A percentile compares a stretch with the other conserved stretches of the same genome.
Conservation (phyloP, 129 eudicot species). For the Lactuca sativa region DNA sequence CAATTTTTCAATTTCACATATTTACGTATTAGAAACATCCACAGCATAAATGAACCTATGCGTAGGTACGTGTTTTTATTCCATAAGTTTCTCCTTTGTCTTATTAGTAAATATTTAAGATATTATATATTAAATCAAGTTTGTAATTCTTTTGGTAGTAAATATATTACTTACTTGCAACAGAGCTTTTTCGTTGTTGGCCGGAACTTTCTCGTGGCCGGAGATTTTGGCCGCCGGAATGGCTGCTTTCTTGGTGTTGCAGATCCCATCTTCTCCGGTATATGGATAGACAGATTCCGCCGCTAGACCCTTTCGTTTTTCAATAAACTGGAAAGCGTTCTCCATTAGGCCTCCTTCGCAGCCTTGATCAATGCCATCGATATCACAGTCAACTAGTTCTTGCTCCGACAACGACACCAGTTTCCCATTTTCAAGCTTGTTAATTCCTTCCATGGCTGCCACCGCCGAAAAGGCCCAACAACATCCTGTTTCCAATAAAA, state of each 20-base stretch:
- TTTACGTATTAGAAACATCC: background rate
- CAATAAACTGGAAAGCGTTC: constrained; percentile 37
- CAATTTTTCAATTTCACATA: background rate
- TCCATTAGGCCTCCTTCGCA: constrained; percentile 45
- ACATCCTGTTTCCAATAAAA: constrained; percentile 29
- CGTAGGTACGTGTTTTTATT: background rate
- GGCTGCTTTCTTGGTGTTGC: constrained; percentile 19
- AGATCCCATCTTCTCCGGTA: constrained; percentile 32
- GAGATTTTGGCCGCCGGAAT: constrained; percentile 36
- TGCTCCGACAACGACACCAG: constrained; percentile 52
- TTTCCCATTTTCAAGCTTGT: constrained; percentile 40
- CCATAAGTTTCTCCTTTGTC: background rate
- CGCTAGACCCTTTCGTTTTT: constrained; percentile 39
- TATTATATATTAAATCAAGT: no score
- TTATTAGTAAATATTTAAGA: no score
- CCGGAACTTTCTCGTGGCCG: constrained; percentile 46
- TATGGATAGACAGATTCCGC: constrained; percentile 48
- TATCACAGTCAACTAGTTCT: constrained; percentile 48
- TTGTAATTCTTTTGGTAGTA: background rate
- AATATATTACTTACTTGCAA: constrained; percentile 3
- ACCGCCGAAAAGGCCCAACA: constrained; percentile 74
- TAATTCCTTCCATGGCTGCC: constrained; percentile 58
- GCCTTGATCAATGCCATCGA: constrained; percentile 30
- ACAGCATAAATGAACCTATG: background rate
- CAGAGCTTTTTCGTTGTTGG: constrained; percentile 44